Conservation (phyloP, 805 yeast genomes). For the Zygoascus flipseniorum region DNA sequence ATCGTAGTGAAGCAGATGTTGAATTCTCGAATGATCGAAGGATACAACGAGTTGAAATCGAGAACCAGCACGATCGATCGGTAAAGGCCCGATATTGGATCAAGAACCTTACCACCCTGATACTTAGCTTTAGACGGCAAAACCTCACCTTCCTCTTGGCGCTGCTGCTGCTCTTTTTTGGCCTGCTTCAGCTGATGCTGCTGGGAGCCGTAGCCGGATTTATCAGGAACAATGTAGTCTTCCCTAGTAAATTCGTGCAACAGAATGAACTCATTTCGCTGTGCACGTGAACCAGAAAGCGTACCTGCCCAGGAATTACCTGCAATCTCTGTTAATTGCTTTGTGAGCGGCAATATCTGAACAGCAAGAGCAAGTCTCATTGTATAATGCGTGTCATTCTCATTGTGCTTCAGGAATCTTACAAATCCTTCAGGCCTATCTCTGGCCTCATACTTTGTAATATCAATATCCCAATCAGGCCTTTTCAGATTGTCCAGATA, state of each 20-base stretch:
- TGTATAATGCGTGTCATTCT: constrained; percentile 55
- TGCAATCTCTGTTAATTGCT: constrained; percentile 84
- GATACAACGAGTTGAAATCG: constrained; percentile 97
- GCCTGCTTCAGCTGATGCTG: constrained; percentile 20
- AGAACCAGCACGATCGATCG: constrained; percentile 82
- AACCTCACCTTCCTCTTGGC: constrained; percentile 45
- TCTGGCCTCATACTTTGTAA: constrained; percentile 43
- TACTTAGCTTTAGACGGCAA: constrained; percentile 35
- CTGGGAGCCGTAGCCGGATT: constrained; percentile 36
- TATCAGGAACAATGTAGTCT: constrained; percentile 83
- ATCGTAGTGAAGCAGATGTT: constrained; percentile 97
- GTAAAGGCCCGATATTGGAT: constrained; percentile 92
- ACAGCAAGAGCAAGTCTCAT: constrained; percentile 73
- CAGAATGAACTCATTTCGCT: constrained; percentile 87
- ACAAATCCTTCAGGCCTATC: constrained; percentile 55
- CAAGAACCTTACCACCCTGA: constrained; percentile 93
- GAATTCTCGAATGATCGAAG: constrained; percentile 93
- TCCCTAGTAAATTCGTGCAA: constrained; percentile 82
- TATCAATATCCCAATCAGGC: constrained; percentile 65
- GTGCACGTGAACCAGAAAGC: constrained; percentile 89
- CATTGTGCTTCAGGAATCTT: constrained; percentile 64
- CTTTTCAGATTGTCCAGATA: constrained; percentile 56
- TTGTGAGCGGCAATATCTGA: constrained; percentile 82
- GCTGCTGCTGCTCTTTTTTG: constrained; percentile 21
- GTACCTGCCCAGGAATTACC: constrained; percentile 98